A percentile compares a stretch with the other conserved stretches of the same genome.
These are phyloP conservation scores for Emmonsiellopsis sp. DNA, from an alignment of 2,329 filamentous ascomycete genomes.

Conservation along the genomic window DNA sequence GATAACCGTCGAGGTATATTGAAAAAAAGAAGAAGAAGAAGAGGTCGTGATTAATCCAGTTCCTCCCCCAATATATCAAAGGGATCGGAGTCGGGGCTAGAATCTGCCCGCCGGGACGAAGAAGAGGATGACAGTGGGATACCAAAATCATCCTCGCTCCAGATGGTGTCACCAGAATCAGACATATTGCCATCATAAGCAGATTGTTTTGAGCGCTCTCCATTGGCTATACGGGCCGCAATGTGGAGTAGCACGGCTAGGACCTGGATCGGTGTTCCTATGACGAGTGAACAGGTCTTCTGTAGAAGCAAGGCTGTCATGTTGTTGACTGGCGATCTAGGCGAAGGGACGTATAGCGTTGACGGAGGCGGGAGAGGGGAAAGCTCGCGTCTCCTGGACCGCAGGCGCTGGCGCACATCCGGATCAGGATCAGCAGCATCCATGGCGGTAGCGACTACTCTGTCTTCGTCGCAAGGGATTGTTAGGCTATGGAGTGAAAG, in stretches of 20 bases:
- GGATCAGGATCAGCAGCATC: conserved; percentile 21
- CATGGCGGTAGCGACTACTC: conserved; percentile 15
- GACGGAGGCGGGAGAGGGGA: conserved; percentile 60
- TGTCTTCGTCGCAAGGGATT: neutral
- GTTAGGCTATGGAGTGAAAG: neutral
- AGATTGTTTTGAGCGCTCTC: conserved; percentile 7
- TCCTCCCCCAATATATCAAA: neutral
- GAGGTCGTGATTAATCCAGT: neutral
- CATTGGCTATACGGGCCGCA: conserved; percentile 58
- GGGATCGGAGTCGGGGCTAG: conserved; percentile 9
- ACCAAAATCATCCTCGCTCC: conserved; percentile 51
- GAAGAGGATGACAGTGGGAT: conserved; percentile 30
- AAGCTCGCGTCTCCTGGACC: conserved; percentile 47
- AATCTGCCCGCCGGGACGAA: conserved; percentile 10
- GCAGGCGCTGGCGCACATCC: conserved; percentile 45
- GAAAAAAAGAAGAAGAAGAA: neutral
- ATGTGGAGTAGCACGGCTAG: conserved; percentile 72
- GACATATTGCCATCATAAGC: conserved; percentile 33
- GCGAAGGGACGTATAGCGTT: conserved; percentile 46
- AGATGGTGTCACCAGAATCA: conserved; percentile 40
- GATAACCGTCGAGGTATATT: neutral
- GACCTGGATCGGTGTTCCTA: conserved; percentile 72
- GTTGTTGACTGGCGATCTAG: conserved; percentile 38
- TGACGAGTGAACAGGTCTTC: conserved; percentile 65
- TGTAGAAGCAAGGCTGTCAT: conserved; percentile 59